Base-by-base conservation (phyloP, 2,329 filamentous ascomycete species). In the Capronia americana region DNA sequence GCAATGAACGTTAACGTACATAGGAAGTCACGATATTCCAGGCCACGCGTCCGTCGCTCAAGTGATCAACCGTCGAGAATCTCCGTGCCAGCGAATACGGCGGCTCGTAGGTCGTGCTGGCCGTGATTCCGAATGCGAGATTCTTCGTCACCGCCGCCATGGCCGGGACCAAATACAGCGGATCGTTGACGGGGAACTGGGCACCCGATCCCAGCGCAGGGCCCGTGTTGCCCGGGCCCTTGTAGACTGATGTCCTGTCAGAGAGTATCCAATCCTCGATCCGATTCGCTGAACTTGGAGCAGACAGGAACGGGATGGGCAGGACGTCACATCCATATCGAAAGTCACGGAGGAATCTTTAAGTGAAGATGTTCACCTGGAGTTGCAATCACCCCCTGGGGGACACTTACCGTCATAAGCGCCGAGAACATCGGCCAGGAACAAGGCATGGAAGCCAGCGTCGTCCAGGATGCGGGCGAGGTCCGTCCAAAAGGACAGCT, bases 21-120 rank as follows among this genome's bases (percentile, higher is more conserved):
- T 83, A 84, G 10, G 76, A 79, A 0, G 82, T 85, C 0, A 85
- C 83, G 41, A 84, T 81, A 58, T 85, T 85, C 83, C 83, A 84
- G 0, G 75, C 79, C 5, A 80, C 73, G 4, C 88, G 80, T n/a
- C 88, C 88, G 56, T 85, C 86, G 0, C 87, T 87, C 10, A 91
- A 77, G 74, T 91, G 89, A 72, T 91, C 89, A 0, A 90, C 80
- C 0, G 88, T 91, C 3, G 85, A 87, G 11, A 91, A 77, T n/a
- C 88, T 78, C 20, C 88, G 77, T 0, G 89, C 88, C 14, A 91
- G 78, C 69, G 89, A 85, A 72, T 90, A 91, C 0, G 89, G 88
- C 73, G 88, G 84, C 74, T 91, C 88, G 68, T 91, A 91, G 0
- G 87, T 90, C 0, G 88, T 90, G 1, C 86, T 85, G 0, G 88